Percentiles rank a stretch among this genome's conserved stretches.
These are phyloP conservation scores for Ocimum tenuiflorum DNA, from an alignment of 257 asterid genomes.

Conservation along the genomic window DNA sequence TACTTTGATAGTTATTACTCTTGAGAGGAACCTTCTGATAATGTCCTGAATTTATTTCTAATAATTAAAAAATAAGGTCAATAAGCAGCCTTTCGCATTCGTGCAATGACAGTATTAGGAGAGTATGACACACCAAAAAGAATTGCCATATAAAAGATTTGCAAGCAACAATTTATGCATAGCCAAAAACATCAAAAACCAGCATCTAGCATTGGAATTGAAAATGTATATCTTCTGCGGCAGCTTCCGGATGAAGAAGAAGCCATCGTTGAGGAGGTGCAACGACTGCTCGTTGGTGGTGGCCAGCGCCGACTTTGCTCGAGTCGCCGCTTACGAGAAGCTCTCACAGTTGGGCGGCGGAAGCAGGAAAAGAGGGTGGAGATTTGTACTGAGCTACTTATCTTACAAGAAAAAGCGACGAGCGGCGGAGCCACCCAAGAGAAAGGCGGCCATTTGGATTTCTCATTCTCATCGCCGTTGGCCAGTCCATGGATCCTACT, in stretches of 20 bases:
- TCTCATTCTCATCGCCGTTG: slow-evolving; percentile 37
- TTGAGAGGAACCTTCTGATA: too few relatives aligned
- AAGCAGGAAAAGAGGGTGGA: slow-evolving; percentile 9
- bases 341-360: slow-evolving; percentile 19
- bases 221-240: slow-evolving; percentile 12
- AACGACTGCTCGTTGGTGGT: slow-evolving; percentile 22
- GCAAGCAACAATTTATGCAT: too few relatives aligned
- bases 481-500: slow-evolving; percentile 45
- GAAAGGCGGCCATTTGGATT: slow-evolving; percentile 15
- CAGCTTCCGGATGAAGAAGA: slow-evolving; percentile 15
- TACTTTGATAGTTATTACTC: too few relatives aligned
- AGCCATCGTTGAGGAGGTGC: slow-evolving; percentile 5
- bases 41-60: too few relatives aligned
- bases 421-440: slow-evolving; percentile 2
- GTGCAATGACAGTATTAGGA: too few relatives aligned
- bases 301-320: not conserved
- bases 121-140: too few relatives aligned
- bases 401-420: slow-evolving; percentile 12
- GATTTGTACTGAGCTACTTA: slow-evolving; percentile 9
- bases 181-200: too few relatives aligned
- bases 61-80: too few relatives aligned
- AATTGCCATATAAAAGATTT: too few relatives aligned
- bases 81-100: too few relatives aligned
- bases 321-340: slow-evolving; percentile 12
- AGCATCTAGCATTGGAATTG: too few relatives aligned